phyloP scores from a whole-genome alignment of 768 basidiomycete genomes.

The Kwoniella botswanensis region DNA sequence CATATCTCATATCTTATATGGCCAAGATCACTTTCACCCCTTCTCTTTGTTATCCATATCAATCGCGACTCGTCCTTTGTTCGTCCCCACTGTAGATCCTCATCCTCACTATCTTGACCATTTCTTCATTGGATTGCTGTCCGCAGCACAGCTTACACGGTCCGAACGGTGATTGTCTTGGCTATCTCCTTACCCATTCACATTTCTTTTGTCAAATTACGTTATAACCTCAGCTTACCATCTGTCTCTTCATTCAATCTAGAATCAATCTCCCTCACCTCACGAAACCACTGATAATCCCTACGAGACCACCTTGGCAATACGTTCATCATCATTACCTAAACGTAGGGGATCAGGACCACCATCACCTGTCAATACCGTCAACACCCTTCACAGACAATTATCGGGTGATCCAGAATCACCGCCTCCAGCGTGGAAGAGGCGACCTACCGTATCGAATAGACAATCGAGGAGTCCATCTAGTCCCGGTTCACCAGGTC shows the following conservation, averaged over 20 bases:
- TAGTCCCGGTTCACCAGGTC: not conserved
- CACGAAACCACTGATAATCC: conserved; percentile 26
- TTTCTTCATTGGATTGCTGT: too few species aligned
- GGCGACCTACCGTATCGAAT: conserved; percentile 37
- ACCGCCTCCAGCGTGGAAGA: conserved; percentile 53
- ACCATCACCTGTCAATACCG: conserved; percentile 18
- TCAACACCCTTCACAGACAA: conserved; percentile 43
- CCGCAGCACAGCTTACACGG: not conserved
- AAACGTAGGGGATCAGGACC: conserved; percentile 18
- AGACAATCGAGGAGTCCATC: conserved; percentile 14
- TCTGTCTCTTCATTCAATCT: not conserved
- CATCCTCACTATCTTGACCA: not conserved
- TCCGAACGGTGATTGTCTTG: conserved; percentile 1
- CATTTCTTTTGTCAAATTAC: not conserved
- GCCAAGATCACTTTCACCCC: too few species aligned
- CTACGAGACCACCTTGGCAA: conserved; percentile 19
- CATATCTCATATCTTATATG: too few species aligned
- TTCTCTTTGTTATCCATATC: too few species aligned
- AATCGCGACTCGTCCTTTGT: not conserved
- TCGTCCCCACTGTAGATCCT: not conserved
- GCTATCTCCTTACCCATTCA: not conserved
- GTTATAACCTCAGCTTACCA: not conserved
- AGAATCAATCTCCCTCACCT: conserved; percentile 50
- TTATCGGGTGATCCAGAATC: conserved; percentile 46
- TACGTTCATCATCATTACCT: conserved; percentile 8